A percentile compares a stretch with the other conserved stretches of the same genome.
These are phyloP conservation scores for Salix dunnii DNA, from an alignment of 345 rosid genomes.

Conservation along the genomic window DNA sequence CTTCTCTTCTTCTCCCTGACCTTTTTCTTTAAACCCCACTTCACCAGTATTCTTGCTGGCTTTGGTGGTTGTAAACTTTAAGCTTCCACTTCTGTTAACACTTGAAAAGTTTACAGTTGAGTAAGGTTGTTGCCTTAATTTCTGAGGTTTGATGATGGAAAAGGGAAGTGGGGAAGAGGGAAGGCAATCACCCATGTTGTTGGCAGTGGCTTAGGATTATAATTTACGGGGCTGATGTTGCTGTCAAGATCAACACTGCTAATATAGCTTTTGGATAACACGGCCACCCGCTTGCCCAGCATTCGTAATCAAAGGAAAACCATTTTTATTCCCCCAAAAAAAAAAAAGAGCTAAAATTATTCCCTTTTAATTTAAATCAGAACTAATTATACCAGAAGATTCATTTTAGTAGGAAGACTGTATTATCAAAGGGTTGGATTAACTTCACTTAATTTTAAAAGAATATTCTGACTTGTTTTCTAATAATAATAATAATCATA, in stretches of 20 bases:
- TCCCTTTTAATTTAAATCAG: too few relatives aligned
- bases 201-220: neutral
- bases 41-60: slow-evolving; percentile 12
- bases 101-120: neutral
- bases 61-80: slow-evolving; percentile 3
- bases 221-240: neutral
- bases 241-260: neutral
- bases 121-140: neutral
- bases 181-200: slow-evolving; percentile 39
- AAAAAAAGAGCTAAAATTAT: too few relatives aligned
- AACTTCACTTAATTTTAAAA: too few relatives aligned
- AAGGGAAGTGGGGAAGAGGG: slow-evolving; percentile 22
- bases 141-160: slow-evolving; percentile 16
- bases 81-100: slow-evolving; percentile 9
- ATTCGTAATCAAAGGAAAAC: too few relatives aligned
- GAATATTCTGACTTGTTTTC: too few relatives aligned
- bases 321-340: too few relatives aligned
- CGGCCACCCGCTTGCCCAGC: too few relatives aligned
- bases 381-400: too few relatives aligned
- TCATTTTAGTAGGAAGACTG: too few relatives aligned
- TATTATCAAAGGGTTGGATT: too few relatives aligned
- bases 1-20: neutral
- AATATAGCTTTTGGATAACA: neutral
- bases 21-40: slow-evolving; percentile 36
- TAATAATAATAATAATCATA: too few relatives aligned